Conservation (phyloP, 2,329 filamentous ascomycete genomes). For the Colletotrichum sp. region DNA sequence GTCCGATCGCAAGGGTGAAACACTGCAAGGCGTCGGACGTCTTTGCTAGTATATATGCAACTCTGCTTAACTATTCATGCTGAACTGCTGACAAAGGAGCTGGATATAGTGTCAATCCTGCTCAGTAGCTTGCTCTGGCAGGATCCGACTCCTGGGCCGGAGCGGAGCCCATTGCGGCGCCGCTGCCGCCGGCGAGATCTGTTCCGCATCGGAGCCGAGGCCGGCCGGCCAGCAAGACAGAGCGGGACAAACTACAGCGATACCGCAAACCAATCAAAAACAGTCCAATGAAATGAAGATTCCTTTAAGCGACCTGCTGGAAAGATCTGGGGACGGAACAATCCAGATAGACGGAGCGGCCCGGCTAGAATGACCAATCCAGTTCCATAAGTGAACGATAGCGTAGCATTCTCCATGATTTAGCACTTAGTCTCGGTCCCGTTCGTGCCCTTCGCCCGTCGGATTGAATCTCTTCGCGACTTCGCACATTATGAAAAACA, state of each 20-base stretch:
- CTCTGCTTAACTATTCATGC: background rate
- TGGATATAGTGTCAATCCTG: background rate
- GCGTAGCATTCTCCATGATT: background rate
- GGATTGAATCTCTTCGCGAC: background rate
- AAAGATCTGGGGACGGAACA: background rate
- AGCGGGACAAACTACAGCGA: accelerated
- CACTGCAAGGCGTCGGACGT: background rate
- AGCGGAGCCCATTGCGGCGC: background rate
- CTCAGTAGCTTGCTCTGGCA: accelerated
- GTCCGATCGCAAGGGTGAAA: background rate
- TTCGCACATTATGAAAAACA: background rate
- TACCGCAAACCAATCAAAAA: background rate
- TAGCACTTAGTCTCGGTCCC: background rate
- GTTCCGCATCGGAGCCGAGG: background rate
- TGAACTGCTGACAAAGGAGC: accelerated
- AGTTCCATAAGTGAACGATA: background rate
- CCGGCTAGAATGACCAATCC: background rate
- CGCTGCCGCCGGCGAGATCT: background rate
- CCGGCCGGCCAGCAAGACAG: background rate
- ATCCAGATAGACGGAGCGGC: background rate
- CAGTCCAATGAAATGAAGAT: background rate
- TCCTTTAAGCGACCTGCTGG: background rate
- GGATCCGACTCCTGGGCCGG: background rate
- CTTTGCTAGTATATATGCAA: background rate
- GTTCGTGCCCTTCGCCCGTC: background rate